Conservation (phyloP, 208 protist genomes). For the Leishmania amazonensis region DNA sequence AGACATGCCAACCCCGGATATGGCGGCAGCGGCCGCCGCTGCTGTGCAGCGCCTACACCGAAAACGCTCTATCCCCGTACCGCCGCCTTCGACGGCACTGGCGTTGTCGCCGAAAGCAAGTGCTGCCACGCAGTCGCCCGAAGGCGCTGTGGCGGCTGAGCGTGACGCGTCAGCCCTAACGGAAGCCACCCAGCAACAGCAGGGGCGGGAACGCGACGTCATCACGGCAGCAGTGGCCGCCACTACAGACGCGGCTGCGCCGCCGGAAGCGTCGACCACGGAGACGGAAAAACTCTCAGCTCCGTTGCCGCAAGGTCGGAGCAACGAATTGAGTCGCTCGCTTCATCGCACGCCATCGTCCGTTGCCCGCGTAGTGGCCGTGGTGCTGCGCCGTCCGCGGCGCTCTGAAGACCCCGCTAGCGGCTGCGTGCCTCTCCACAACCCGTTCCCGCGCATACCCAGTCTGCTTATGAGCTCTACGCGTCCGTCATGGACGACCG, state of each 20-base stretch:
- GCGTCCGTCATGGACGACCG: not conserved
- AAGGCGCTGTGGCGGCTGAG: not conserved
- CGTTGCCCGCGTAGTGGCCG: slow-evolving; percentile 6
- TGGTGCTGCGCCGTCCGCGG: not conserved
- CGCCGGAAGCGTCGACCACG: not conserved
- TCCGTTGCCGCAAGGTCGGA: not conserved
- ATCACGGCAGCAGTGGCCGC: not conserved
- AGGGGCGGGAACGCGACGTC: not conserved
- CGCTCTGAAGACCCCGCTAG: not conserved
- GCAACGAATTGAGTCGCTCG: not conserved
- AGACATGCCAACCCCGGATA: not conserved
- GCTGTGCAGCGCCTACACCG: slow-evolving; percentile 10
- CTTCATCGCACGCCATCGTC: slow-evolving; percentile 9
- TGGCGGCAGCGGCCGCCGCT: slow-evolving; percentile 9
- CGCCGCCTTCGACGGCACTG: not conserved
- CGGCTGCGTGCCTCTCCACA: slow-evolving; percentile 8
- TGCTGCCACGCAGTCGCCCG: not conserved
- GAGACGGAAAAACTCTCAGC: not conserved
- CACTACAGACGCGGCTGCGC: not conserved
- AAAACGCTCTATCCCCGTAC: not conserved
- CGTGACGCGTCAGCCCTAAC: not conserved
- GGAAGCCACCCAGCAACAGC: not conserved
- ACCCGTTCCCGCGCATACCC: not conserved
- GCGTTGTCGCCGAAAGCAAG: not conserved
- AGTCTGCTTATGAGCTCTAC: slow-evolving; percentile 1